Conservation (phyloP, 305 asterid genomes). For the Solanum hybrid region DNA sequence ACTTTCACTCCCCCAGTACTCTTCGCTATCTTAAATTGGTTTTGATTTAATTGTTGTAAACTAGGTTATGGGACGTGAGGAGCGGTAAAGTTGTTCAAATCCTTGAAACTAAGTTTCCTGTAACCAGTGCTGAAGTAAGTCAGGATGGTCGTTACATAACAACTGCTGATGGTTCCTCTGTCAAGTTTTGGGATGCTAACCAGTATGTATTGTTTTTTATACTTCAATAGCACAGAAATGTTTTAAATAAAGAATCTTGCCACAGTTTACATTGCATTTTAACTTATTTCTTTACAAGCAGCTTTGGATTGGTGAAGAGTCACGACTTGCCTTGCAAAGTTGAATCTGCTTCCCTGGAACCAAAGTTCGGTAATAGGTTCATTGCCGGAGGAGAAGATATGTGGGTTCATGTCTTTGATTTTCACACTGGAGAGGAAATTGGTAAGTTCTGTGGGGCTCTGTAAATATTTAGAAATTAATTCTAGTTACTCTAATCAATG, state of each 20-base stretch:
- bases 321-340: slow-evolving; percentile 79
- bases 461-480: neutral
- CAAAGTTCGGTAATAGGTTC: slow-evolving; percentile 77
- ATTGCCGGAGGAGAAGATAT: slow-evolving; percentile 97
- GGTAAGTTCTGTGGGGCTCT: slow-evolving; percentile 31
- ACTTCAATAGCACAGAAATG: neutral
- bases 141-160: slow-evolving; percentile 90
- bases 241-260: neutral
- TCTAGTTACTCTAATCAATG: neutral
- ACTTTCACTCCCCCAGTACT: neutral
- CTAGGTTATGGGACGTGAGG: slow-evolving; percentile 94
- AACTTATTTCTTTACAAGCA: slow-evolving; percentile 16
- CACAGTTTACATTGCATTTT: neutral
- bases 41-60: neutral
- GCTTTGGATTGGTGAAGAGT: slow-evolving; percentile 89
- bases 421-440: slow-evolving; percentile 73
- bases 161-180: slow-evolving; percentile 80
- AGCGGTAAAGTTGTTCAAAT: slow-evolving; percentile 77
- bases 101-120: slow-evolving; percentile 77
- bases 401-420: slow-evolving; percentile 92
- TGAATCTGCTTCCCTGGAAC: slow-evolving; percentile 95
- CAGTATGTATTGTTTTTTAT: slow-evolving; percentile 40
- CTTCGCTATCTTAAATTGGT: neutral
- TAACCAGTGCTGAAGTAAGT: slow-evolving; percentile 97
- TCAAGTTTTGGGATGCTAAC: slow-evolving; percentile 97